Percentiles rank a stretch among this genome's conserved stretches.
Conservation (phyloP, 441 rosid species). For the Corymbia citriodora region DNA sequence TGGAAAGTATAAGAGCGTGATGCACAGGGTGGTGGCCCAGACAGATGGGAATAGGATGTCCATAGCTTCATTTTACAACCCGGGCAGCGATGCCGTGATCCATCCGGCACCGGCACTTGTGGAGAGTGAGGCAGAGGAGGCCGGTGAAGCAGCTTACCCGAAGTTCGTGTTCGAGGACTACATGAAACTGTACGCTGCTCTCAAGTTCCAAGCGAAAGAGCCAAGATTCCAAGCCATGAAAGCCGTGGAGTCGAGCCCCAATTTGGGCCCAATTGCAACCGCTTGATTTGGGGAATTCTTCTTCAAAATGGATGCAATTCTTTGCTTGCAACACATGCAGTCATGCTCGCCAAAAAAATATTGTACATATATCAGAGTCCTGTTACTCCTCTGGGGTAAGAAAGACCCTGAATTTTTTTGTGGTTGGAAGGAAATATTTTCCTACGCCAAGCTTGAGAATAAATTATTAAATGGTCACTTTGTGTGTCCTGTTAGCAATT, state of each 20-base stretch:
- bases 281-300: slow-evolving; percentile 21
- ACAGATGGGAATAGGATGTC: slow-evolving; percentile 84
- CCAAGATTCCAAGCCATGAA: slow-evolving; percentile 92
- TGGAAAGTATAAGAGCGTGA: slow-evolving; percentile 88
- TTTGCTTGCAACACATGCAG: background rate
- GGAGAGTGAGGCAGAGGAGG: slow-evolving; percentile 34
- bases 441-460: background rate
- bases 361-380: background rate
- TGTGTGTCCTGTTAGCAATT: background rate
- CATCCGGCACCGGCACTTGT: slow-evolving; percentile 72
- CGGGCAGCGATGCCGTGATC: slow-evolving; percentile 78
- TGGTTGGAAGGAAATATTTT: background rate
- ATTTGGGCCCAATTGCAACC: slow-evolving; percentile 37
- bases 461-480: too few species aligned
- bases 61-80: slow-evolving; percentile 89
- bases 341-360: background rate
- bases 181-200: slow-evolving; percentile 74
- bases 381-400: background rate
- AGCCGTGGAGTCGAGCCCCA: slow-evolving; percentile 24
- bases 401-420: background rate
- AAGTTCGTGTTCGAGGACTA: slow-evolving; percentile 85
- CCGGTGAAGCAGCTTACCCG: slow-evolving; percentile 38
- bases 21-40: slow-evolving; percentile 76
- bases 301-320: background rate
- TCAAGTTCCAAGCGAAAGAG: slow-evolving; percentile 84